These are phyloP conservation scores for Quercus phellos DNA, from an alignment of 331 rosid genomes.

Conservation along the genomic window DNA sequence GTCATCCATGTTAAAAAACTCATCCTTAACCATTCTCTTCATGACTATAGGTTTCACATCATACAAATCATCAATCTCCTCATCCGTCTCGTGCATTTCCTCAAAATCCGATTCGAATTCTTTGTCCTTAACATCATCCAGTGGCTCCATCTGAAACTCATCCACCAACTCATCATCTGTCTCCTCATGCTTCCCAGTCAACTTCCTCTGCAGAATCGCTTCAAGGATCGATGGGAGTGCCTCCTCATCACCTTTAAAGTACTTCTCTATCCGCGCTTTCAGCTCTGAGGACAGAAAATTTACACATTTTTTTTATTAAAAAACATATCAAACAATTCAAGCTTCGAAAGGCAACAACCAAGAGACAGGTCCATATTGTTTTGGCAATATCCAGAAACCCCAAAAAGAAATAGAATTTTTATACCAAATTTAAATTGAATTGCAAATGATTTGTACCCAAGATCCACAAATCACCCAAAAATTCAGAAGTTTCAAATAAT, in stretches of 20 bases:
- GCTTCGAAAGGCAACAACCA: not conserved
- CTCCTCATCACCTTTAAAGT: constrained; percentile 66
- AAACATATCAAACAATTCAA: not conserved
- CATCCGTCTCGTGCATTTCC: constrained; percentile 53
- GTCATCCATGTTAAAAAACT: constrained; percentile 70
- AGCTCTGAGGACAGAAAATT: constrained; percentile 41
- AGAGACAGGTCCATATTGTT: not conserved
- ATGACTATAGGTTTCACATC: constrained; percentile 52
- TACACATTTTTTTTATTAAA: not conserved
- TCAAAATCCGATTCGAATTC: constrained; percentile 84
- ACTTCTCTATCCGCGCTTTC: constrained; percentile 48
- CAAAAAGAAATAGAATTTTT: not conserved
- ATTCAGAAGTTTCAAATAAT: not conserved
- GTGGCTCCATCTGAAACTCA: constrained; percentile 42
- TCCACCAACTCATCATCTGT: constrained; percentile 72
- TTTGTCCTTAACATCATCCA: constrained; percentile 43
- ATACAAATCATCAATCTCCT: constrained; percentile 72
- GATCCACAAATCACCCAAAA: not conserved
- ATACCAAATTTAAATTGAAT: not conserved
- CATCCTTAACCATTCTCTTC: constrained; percentile 56
- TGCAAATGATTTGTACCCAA: not conserved
- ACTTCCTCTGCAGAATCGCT: constrained; percentile 60
- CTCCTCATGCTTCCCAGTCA: constrained; percentile 63
- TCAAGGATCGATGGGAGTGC: constrained; percentile 56
- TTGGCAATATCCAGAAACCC: not conserved